A percentile compares a stretch with the other conserved stretches of the same genome.
phyloP scores from a whole-genome alignment of 495 filamentous ascomycete genomes.

The Trichoderma asperelloides region DNA sequence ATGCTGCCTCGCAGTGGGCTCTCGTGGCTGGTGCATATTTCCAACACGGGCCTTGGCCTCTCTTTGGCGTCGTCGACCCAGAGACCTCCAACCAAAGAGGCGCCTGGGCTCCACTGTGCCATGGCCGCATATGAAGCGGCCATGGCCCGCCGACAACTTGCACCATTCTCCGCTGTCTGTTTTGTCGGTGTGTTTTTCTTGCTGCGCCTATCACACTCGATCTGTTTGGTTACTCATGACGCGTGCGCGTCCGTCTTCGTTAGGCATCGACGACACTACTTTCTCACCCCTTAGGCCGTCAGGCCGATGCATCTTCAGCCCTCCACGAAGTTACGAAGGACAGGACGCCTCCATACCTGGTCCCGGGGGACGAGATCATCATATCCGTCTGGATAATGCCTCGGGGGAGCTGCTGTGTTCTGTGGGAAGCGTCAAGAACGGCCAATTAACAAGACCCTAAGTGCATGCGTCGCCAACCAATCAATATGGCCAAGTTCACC shows the following conservation, averaged over 20 bases:
- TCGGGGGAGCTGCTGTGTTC: slow-evolving; percentile 1
- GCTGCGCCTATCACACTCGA: neutral
- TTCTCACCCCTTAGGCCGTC: neutral
- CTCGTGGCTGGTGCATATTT: neutral
- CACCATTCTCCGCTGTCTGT: slow-evolving; percentile 4
- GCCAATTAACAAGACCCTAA: neutral
- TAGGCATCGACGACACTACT: slow-evolving; percentile 4
- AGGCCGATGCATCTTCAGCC: slow-evolving; percentile 2
- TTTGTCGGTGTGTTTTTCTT: slow-evolving; percentile 3
- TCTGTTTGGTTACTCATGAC: slow-evolving; percentile 1
- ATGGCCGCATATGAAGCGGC: slow-evolving; percentile 2
- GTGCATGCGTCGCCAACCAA: neutral
- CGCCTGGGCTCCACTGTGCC: slow-evolving; percentile 4
- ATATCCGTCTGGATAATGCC: neutral
- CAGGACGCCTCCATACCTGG: neutral
- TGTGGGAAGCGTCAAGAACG: neutral
- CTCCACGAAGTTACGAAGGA: neutral
- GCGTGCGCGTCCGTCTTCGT: slow-evolving; percentile 3
- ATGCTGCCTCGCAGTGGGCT: slow-evolving; percentile 1
- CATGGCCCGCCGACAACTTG: neutral
- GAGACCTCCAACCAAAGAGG: neutral
- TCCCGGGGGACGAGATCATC: neutral
- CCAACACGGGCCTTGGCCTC: slow-evolving; percentile 2
- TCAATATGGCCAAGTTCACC: neutral
- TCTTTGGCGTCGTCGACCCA: neutral